Conservation (phyloP, 768 basidiomycete genomes). For the Pisolithus sp. region DNA sequence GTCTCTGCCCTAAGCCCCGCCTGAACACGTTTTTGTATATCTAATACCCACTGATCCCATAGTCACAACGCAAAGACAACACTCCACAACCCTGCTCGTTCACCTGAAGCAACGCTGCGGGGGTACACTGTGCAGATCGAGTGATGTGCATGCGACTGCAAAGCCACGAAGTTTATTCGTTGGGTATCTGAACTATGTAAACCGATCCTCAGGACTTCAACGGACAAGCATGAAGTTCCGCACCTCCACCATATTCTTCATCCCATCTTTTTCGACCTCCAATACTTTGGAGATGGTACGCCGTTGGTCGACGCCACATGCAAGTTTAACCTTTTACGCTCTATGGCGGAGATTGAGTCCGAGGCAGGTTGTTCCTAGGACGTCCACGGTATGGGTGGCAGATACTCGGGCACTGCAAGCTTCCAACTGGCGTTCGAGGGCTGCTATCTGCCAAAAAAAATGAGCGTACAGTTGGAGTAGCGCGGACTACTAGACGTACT, state of each 20-base stretch:
- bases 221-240: background rate
- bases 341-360: slow-evolving; percentile 34
- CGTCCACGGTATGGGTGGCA: slow-evolving; percentile 43
- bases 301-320: slow-evolving; percentile 34
- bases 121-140: too few species aligned
- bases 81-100: too few species aligned
- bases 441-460: slow-evolving; percentile 18
- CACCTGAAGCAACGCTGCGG: too few species aligned
- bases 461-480: background rate
- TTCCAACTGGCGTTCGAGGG: slow-evolving; percentile 27
- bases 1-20: too few species aligned
- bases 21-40: too few species aligned
- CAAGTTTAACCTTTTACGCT: slow-evolving; percentile 29
- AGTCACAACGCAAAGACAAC: too few species aligned
- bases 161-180: slow-evolving; percentile 42
- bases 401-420: slow-evolving; percentile 36
- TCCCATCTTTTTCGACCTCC: slow-evolving; percentile 46
- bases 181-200: slow-evolving; percentile 37
- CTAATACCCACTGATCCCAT: too few species aligned
- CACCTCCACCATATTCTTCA: slow-evolving; percentile 45
- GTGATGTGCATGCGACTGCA: slow-evolving; percentile 38
- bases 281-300: slow-evolving; percentile 24
- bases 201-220: background rate
- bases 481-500: slow-evolving; percentile 8
- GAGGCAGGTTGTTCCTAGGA: slow-evolving; percentile 35